A percentile compares a stretch with the other conserved stretches of the same genome.
Conservation (phyloP, 495 filamentous ascomycete genomes). For the Aspergillus panamensis region DNA sequence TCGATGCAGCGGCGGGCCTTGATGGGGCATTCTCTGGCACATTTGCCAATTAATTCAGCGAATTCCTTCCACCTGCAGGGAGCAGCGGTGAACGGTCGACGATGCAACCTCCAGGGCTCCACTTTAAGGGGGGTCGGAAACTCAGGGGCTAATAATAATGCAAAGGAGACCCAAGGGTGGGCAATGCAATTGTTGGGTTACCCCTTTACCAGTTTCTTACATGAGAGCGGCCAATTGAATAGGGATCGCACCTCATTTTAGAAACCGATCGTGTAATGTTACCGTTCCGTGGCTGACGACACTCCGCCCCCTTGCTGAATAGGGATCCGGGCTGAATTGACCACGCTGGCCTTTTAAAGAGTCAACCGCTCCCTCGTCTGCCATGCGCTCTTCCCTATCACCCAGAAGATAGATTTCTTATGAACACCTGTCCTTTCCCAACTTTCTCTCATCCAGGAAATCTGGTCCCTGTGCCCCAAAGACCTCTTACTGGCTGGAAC, state of each 20-base stretch:
- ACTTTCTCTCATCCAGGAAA: not conserved
- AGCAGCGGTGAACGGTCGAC: not conserved
- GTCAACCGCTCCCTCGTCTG: conserved; percentile 23
- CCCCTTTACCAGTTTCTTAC: not conserved
- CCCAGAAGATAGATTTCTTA: conserved; percentile 9
- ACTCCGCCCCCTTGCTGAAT: conserved; percentile 25
- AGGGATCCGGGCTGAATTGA: conserved; percentile 27
- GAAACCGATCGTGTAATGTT: conserved; percentile 11
- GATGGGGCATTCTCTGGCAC: not conserved
- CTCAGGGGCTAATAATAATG: not conserved
- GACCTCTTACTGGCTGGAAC: conserved; percentile 18
- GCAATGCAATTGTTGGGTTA: not conserved
- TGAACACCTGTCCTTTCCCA: conserved; percentile 39
- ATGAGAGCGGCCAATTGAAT: not conserved
- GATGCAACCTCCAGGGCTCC: not conserved
- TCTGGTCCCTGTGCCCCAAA: conserved; percentile 14
- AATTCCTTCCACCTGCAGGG: not conserved
- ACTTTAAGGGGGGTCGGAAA: not conserved
- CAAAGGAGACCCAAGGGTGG: not conserved
- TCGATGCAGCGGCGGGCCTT: not conserved
- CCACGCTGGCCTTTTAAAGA: conserved; percentile 49
- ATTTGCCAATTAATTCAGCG: not conserved
- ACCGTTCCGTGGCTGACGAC: conserved; percentile 23
- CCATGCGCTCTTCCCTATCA: conserved; percentile 19
- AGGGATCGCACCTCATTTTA: not conserved